Base-by-base conservation (phyloP, 2,329 filamentous ascomycete genomes). In the Knoxdaviesia proteae region DNA sequence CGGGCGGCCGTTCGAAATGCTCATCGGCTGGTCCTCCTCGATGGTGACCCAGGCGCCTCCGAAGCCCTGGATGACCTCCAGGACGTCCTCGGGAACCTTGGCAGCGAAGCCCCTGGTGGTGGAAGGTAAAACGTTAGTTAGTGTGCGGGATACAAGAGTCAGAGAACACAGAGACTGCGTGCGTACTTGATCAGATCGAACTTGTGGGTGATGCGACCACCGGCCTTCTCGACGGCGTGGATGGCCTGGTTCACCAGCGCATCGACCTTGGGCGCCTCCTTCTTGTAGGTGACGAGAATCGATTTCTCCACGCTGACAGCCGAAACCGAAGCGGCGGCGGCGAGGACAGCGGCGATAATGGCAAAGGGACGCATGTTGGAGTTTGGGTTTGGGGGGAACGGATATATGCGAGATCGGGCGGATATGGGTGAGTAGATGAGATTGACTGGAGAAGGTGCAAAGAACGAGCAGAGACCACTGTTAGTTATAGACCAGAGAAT, bases 241-340 rank as follows among this genome's bases (percentile, higher is more conserved):
- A 80, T 90, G 38, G 83, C 84, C 44, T 80, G 59, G 29, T 75
- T 62, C 33, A 94, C 58, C 34, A 92, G 63, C 34, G 65, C 67
- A 48, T 79, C 63, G 20, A 84, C 78, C 3, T 61, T 51, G 9
- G 76, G 80, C 40, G 73, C 67, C 42, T 76, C 64, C 30, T 80
- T 74, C 30, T 80, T 74, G 55, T 84, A 94, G 53, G 71, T 83
- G 53, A 94, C 68, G 51, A 94, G 77, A 48, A 92, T 74, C 34
- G 74, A 72, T 58, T 84, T 83, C 54, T 77, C 70, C 47, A 65
- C 63, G 44, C 79, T 78, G 51, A 82, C 68, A 47, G 72, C 75
- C 46, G 74, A 56, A 32, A 68, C 66, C 47, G 74, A 65, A 42
- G 80, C 62, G 45, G 75, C 57, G 47, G 74, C 62, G 43, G 77